These are phyloP conservation scores for Penicillium dipodomyicola DNA, from an alignment of 495 filamentous ascomycete genomes.

Conservation along the genomic window DNA sequence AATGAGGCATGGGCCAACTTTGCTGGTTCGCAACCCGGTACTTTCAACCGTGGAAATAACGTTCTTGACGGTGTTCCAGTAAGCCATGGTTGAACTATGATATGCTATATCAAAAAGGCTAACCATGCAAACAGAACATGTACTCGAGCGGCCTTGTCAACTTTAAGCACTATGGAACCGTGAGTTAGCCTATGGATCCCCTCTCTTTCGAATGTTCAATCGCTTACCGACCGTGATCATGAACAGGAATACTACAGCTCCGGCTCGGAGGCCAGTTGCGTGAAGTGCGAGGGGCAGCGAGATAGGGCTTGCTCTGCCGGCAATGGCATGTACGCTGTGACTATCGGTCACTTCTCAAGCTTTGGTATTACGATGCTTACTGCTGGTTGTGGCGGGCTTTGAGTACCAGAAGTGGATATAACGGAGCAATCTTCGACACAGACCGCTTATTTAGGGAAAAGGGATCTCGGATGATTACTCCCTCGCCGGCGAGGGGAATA, in stretches of 20 bases:
- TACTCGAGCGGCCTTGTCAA: slow-evolving; percentile 27
- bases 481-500: slow-evolving; percentile 9
- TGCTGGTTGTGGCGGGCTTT: slow-evolving; percentile 23
- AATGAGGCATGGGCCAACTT: slow-evolving; percentile 33
- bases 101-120: slow-evolving; percentile 5
- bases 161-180: slow-evolving; percentile 34
- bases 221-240: slow-evolving; percentile 2
- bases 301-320: slow-evolving; percentile 35
- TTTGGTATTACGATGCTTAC: slow-evolving; percentile 28
- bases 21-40: slow-evolving; percentile 27
- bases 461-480: neutral
- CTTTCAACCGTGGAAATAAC: slow-evolving; percentile 34
- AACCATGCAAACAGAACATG: slow-evolving; percentile 29
- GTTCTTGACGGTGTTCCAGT: slow-evolving; percentile 33
- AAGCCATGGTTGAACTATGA: slow-evolving; percentile 1
- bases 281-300: slow-evolving; percentile 31
- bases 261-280: slow-evolving; percentile 18
- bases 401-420: neutral
- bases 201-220: neutral
- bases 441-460: neutral
- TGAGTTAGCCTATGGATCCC: slow-evolving; percentile 12
- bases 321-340: slow-evolving; percentile 29
- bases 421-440: neutral
- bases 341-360: slow-evolving; percentile 32
- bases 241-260: slow-evolving; percentile 35